Evolutionary conservation across 208 protist genomes (phyloP).

Genomic region (Chromosphaera perkinsii): DNA sequence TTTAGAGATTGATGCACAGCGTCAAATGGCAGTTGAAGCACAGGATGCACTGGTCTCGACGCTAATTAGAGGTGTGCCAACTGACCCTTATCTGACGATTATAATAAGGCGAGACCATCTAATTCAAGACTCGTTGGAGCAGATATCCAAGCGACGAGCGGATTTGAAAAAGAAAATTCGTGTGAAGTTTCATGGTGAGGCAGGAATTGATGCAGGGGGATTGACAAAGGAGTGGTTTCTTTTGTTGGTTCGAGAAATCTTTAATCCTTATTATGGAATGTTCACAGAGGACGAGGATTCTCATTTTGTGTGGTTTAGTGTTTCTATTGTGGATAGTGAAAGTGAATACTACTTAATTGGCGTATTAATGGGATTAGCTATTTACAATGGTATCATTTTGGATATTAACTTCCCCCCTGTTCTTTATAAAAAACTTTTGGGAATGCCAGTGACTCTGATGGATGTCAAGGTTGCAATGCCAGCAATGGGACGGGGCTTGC

Average conservation of each 20-base stretch:
- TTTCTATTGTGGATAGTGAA: too few relatives aligned
- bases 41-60: background rate
- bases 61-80: background rate
- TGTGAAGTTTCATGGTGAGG: too few relatives aligned
- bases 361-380: constrained; percentile 72
- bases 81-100: constrained; percentile 30
- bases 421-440: constrained; percentile 62
- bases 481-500: constrained; percentile 11
- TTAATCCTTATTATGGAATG: constrained; percentile 76
- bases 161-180: too few relatives aligned
- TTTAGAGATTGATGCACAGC: background rate
- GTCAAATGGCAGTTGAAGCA: background rate
- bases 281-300: constrained; percentile 66
- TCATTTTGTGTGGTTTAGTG: constrained; percentile 67
- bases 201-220: constrained; percentile 87
- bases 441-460: too few relatives aligned
- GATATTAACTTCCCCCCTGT: constrained; percentile 78
- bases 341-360: too few relatives aligned
- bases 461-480: constrained; percentile 64
- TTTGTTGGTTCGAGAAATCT: constrained; percentile 74
- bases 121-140: constrained; percentile 28
- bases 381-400: constrained; percentile 86
- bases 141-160: background rate
- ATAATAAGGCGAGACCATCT: constrained; percentile 27
- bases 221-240: constrained; percentile 92